Evolutionary conservation across 1,139 yeast genomes (phyloP), one percentile per base, ranked within the genome.

Genomic region (Blastobotrys elegans): DNA sequence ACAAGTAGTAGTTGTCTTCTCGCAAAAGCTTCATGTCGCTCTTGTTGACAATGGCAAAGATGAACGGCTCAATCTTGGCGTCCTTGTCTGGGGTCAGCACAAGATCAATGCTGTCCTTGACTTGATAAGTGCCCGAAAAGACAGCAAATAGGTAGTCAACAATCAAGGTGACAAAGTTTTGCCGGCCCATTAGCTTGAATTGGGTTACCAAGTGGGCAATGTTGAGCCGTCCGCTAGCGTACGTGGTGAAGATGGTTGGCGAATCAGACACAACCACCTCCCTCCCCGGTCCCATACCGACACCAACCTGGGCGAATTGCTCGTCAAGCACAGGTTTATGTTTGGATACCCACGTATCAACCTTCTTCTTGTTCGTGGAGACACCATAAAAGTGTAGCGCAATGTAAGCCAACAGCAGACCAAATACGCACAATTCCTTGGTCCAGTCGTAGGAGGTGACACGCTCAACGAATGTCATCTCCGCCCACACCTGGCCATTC

Each of bases 201-300:
- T 75, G 79, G 48, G 84, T 74, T 50, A 76, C 69, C 50, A 88
- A 71, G 53, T 77, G 75, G 53, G 79, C 80, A 55, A 92, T 76
- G 65, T 86, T 84, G 53, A 79, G 72, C 65, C 98, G 81, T 54
- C 98, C 98, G 49, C 95, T 77, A 40, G 97, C 96, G 65, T 87
- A 92, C 42, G 88, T 74, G 16, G 92, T 72, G 66, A 69, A 89
- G 51, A 78, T 74, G 61, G 86, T 84, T 40, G 84, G 73, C 47
- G 83, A 79, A 64, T 88, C 96, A 62, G 80, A 77, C 54, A 82
- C 71, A 59, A 74, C 75, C 56, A 78, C 18, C 24, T 50, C 47
- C 7, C 33, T 38, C 17, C 41, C 24, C 2, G 44, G 43, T 17
- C 38, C 26, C 31, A 43, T 42, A n/a, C 72, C 65, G 41, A 81